Evolutionary conservation across 345 rosid genomes (phyloP).

Genomic region (Hibiscus trionum): DNA sequence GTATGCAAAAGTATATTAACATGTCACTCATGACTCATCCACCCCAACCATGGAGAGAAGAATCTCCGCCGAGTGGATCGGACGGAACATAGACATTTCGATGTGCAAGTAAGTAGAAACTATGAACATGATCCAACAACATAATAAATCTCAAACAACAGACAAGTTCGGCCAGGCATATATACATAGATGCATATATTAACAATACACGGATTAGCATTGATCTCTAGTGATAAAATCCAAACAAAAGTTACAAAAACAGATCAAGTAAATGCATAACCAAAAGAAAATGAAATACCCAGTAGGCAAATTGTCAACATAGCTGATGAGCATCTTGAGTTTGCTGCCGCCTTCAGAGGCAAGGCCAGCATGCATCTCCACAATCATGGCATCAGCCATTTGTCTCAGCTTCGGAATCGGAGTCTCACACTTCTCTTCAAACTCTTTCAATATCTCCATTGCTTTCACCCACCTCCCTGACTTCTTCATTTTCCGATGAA

Average conservation of each 20-base stretch:
- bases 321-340: slow-evolving; percentile 97
- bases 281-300: slow-evolving; percentile 39
- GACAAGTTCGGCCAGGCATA: neutral
- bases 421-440: slow-evolving; percentile 71
- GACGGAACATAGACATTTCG: neutral
- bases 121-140: neutral
- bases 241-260: neutral
- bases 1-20: neutral
- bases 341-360: slow-evolving; percentile 93
- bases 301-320: slow-evolving; percentile 85
- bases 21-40: neutral
- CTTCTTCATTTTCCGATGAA: slow-evolving; percentile 45
- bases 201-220: neutral
- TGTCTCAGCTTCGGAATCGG: slow-evolving; percentile 58
- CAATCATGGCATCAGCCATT: slow-evolving; percentile 94
- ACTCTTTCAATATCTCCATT: slow-evolving; percentile 57
- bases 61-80: neutral
- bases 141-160: neutral
- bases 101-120: neutral
- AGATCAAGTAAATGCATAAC: neutral
- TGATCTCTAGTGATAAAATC: neutral
- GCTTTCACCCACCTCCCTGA: slow-evolving; percentile 29
- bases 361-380: slow-evolving; percentile 99
- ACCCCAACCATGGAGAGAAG: neutral
- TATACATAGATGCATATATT: neutral